Percentiles rank a stretch among this genome's conserved stretches.
These are phyloP conservation scores for Oenanthe sinensis DNA, from an alignment of 129 eudicot species.

Conservation along the genomic window DNA sequence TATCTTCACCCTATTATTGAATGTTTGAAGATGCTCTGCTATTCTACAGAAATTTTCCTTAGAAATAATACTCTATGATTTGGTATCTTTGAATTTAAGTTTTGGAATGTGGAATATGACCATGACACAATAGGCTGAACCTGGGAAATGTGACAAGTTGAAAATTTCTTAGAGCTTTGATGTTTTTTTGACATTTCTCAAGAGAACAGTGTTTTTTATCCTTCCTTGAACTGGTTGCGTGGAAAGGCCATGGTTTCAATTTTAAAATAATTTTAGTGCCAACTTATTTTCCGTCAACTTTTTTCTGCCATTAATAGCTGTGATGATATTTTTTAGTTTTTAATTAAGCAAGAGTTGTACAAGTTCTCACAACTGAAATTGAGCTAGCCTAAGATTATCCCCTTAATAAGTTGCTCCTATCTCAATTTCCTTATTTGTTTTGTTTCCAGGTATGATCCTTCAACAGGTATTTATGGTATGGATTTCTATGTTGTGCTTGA, in stretches of 20 bases:
- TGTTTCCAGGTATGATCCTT: conserved; percentile 2
- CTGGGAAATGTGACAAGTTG: neutral
- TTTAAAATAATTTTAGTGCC: too few relatives aligned
- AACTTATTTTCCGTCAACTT: too few relatives aligned
- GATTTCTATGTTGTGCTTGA: conserved; percentile 7
- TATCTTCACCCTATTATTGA: neutral
- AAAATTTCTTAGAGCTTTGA: neutral
- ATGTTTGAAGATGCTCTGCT: neutral
- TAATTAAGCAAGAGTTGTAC: neutral
- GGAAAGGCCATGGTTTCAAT: neutral
- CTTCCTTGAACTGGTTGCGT: neutral
- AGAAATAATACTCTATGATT: neutral
- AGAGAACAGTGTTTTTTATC: neutral
- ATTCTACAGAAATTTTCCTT: neutral
- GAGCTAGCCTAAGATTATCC: too few relatives aligned
- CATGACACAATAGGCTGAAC: neutral
- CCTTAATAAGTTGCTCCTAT: neutral
- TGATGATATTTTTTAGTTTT: neutral
- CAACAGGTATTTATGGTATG: conserved; percentile 3
- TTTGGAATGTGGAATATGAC: neutral
- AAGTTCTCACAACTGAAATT: neutral
- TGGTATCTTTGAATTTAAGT: neutral
- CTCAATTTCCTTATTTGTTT: neutral
- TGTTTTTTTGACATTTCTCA: neutral
- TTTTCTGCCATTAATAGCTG: neutral